Evolutionary conservation across 2,329 filamentous ascomycete species (phyloP).

Genomic region (Endothia cerciana): DNA sequence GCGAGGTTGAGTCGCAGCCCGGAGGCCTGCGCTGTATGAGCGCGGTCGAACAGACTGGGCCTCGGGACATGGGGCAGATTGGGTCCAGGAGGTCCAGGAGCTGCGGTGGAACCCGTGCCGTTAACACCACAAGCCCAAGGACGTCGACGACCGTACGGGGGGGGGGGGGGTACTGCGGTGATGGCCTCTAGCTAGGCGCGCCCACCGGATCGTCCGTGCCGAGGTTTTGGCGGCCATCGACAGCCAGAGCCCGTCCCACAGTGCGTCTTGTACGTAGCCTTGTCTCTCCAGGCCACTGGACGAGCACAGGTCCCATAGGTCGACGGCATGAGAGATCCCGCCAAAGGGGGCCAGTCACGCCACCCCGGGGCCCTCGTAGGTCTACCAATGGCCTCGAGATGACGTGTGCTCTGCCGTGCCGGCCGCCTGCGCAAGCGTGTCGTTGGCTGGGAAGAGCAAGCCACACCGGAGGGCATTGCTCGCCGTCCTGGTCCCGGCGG

Average conservation of each 20-base stretch:
- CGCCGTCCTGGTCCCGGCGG: background rate
- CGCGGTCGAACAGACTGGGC: background rate
- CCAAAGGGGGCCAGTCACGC: background rate
- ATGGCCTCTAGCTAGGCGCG: background rate
- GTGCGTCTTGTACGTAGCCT: background rate
- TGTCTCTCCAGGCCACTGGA: too few relatives aligned
- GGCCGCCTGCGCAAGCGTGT: too few relatives aligned
- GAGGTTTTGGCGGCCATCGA: background rate
- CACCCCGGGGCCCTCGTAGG: background rate
- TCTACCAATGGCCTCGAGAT: constrained; percentile 1
- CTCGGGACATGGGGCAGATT: background rate
- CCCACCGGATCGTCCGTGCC: background rate
- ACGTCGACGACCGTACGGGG: background rate
- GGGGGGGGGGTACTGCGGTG: background rate
- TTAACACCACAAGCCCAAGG: background rate
- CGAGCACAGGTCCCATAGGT: too few relatives aligned
- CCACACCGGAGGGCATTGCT: constrained; percentile 8
- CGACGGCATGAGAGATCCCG: background rate
- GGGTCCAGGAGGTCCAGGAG: too few relatives aligned
- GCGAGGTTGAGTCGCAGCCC: background rate
- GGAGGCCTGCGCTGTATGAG: background rate
- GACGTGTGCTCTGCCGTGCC: background rate
- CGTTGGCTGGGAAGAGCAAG: background rate
- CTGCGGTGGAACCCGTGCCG: too few relatives aligned
- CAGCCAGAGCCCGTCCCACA: background rate